A percentile compares a stretch with the other conserved stretches of the same genome.
Evolutionary conservation across 257 asterid species (phyloP).

Genomic region (Rhazya stricta): DNA sequence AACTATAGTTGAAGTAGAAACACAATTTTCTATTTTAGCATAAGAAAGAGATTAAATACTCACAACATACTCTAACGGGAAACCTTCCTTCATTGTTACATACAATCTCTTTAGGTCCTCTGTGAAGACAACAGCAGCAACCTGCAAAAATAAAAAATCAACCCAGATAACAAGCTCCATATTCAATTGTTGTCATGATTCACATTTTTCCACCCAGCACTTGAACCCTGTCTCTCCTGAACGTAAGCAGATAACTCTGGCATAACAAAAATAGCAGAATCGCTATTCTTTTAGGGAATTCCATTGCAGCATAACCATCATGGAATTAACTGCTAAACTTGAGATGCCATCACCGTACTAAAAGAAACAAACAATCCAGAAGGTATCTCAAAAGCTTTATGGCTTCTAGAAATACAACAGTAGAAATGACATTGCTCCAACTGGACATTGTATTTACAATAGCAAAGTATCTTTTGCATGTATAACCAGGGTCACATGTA

Average conservation of each 20-base stretch:
- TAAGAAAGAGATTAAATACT: conserved; percentile 33
- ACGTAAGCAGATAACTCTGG: neutral
- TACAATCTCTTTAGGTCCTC: conserved; percentile 93
- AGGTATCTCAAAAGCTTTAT: neutral
- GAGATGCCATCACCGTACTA: neutral
- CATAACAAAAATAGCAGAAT: neutral
- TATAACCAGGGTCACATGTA: neutral
- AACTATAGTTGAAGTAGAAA: conserved; percentile 13
- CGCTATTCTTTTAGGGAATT: neutral
- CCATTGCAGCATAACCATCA: neutral
- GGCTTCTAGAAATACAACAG: neutral
- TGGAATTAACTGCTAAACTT: neutral
- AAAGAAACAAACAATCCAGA: conserved; percentile 6
- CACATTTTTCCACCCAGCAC: neutral
- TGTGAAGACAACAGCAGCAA: conserved; percentile 87
- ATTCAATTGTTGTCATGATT: neutral
- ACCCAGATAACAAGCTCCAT: neutral
- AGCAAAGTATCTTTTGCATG: neutral
- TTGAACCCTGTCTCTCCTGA: neutral
- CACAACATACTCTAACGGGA: conserved; percentile 88
- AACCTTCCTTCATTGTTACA: conserved; percentile 95
- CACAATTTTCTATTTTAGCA: conserved; percentile 4
- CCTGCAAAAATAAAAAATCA: conserved; percentile 42
- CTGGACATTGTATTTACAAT: neutral
- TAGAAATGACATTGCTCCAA: neutral